Evolutionary conservation across 1,284 basidiomycete species (phyloP), one percentile per base, ranked within the genome.

Genomic region (Ustilago nuda): DNA sequence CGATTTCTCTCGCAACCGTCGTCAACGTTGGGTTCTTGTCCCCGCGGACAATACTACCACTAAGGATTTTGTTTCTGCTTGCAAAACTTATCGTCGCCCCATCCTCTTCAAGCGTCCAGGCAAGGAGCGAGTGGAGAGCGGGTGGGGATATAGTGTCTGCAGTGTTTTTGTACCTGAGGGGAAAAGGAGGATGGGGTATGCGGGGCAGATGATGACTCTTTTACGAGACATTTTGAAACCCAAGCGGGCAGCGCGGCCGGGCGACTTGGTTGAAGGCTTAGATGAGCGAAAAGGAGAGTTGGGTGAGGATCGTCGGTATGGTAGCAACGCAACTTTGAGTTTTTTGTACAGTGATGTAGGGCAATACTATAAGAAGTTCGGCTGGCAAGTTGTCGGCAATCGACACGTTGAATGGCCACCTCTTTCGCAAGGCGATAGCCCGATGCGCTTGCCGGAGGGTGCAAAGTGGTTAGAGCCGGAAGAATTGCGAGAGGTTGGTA

Each of bases 261-360:
- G 63, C 63, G 19, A 23, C 23, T 15, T 62, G 7, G 37, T 45
- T 17, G 50, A 45, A 15, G 8, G 23, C 27, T 36, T 66, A 48
- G 46, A 52, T 12, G 56, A 52, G 17, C 45, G 51, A 8, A 56
- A 61, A 17, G 62, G 50, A 3, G 62, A 64, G 19, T 45, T 66
- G 39, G 43, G 35, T n/a, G 64, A 67, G 17, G 72, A 58, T 15
- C 88, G 88, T 0, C 82, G 82, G 11, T 81, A 84, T 23, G 70
- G 76, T 19, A 81, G 86, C 8, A 79, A 87, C 56, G 88, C 84
- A 1, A 68, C 79, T 7, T 89, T 91, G 74, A 91, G 90, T 2
- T 88, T 88, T 11, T 86, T 92, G 6, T 92, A 90, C 84, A 92
- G 90, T 81, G 91, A 92, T 74, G 86, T 92, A 32, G 91, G 91